These are phyloP conservation scores for Diaporthe amygdali DNA, from an alignment of 2,329 filamentous ascomycete genomes.

Conservation along the genomic window DNA sequence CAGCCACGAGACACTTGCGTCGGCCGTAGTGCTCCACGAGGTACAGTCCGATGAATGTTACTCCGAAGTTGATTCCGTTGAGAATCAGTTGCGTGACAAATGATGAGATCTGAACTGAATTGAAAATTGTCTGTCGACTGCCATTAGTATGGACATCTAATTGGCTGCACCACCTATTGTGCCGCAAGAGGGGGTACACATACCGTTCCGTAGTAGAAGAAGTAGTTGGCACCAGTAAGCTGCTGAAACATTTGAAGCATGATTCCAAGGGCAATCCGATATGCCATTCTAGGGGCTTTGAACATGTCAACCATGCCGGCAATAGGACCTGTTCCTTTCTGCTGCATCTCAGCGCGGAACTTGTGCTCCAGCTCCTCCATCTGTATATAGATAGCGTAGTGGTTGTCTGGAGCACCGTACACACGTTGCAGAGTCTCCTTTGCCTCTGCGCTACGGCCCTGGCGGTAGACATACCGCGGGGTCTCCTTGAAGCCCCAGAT, in stretches of 20 bases:
- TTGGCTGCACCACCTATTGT: neutral
- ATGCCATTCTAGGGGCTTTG: slow-evolving; percentile 66
- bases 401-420: slow-evolving; percentile 49
- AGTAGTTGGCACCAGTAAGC: slow-evolving; percentile 66
- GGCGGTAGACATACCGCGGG: slow-evolving; percentile 56
- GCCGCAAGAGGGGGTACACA: neutral
- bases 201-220: slow-evolving; percentile 66
- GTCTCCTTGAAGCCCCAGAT: slow-evolving; percentile 59
- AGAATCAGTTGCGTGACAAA: slow-evolving; percentile 73
- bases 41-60: slow-evolving; percentile 72
- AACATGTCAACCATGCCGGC: slow-evolving; percentile 64
- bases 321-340: slow-evolving; percentile 44
- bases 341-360: slow-evolving; percentile 50
- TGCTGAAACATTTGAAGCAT: slow-evolving; percentile 70
- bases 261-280: slow-evolving; percentile 66
- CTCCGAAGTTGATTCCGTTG: slow-evolving; percentile 69
- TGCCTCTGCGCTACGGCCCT: slow-evolving; percentile 51
- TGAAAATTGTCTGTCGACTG: slow-evolving; percentile 45
- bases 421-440: slow-evolving; percentile 52
- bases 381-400: slow-evolving; percentile 51
- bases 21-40: slow-evolving; percentile 72
- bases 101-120: slow-evolving; percentile 56
- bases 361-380: slow-evolving; percentile 60
- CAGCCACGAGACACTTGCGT: slow-evolving; percentile 65
- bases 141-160: neutral